Base-by-base conservation (phyloP, 129 eudicot species). In the Flaveria linearis region DNA sequence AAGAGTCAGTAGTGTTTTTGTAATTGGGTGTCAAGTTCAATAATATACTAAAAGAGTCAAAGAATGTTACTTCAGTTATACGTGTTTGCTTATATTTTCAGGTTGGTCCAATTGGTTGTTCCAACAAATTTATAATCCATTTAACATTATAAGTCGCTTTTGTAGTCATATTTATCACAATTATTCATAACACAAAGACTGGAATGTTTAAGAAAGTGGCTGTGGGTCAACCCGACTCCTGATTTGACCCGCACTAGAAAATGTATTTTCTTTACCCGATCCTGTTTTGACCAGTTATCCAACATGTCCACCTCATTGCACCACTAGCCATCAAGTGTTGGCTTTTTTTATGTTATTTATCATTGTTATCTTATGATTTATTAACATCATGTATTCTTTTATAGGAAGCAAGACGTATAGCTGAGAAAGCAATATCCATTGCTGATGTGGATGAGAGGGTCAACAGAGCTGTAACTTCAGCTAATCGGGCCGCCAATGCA, bases 401-500 rank as follows among this genome's bases (percentile, higher is more conserved):
- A 67, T 72, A 90, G 96, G 90, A 90, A 84, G 90, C 96, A 77
- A 74, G 86, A 60, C 69, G 76, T 46, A 83, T 85, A 56, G 87
- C 96, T 58, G 89, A 82, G 82, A 90, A 81, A 86, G 92, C 96
- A 47, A 61, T 68, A 66, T 52, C 30, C 23, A 69, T 88, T 4
- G 73, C 83, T 16, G 80, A 80, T 52, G 75, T 77, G 36, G 89
- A 86, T 22, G 92, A 85, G 73, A 85, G 90, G 69, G 92, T 86
- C 67, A 87, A 86, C 74, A 77, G 83, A 77, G 88, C 92, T 25
- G 90, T 87, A 22, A 77, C 88, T n/a, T 90, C 87, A 15, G 96
- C 96, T 67, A 90, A 90, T 82, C 83, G 82, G 68, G 87, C 96
- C 1, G 96, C 92, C 57, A 90, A 77, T 72, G 90, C 96, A 28